Conservation (phyloP, 495 filamentous ascomycete genomes). For the Aspergillus avenaceus region DNA sequence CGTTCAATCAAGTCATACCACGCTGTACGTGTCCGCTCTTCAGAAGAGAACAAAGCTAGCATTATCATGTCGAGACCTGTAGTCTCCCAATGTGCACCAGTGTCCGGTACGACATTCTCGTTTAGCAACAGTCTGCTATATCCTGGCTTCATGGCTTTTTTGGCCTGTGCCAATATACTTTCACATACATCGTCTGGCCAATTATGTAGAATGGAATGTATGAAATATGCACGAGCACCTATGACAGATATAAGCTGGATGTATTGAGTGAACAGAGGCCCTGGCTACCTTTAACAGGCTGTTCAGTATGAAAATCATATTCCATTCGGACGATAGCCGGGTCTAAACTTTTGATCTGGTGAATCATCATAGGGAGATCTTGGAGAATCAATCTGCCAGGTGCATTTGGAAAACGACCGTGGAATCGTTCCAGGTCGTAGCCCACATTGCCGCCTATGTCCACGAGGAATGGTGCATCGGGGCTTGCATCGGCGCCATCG, state of each 20-base stretch:
- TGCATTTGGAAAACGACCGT: constrained; percentile 17
- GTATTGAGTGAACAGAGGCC: too few relatives aligned
- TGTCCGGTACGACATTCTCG: constrained; percentile 47
- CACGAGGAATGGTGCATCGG: constrained; percentile 41
- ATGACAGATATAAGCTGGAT: too few relatives aligned
- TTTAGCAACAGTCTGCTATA: constrained; percentile 50
- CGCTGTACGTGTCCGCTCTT: constrained; percentile 33
- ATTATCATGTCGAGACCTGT: constrained; percentile 47
- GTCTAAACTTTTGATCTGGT: constrained; percentile 16
- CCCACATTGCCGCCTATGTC: constrained; percentile 51
- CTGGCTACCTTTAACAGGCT: constrained; percentile 44
- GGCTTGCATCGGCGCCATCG: constrained; percentile 8
- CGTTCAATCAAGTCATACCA: constrained; percentile 29
- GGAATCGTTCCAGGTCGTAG: constrained; percentile 43
- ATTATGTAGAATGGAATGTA: constrained; percentile 48
- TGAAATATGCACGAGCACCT: constrained; percentile 32
- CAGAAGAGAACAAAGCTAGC: constrained; percentile 29
- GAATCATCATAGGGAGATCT: constrained; percentile 41
- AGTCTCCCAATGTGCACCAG: constrained; percentile 17
- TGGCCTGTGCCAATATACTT: constrained; percentile 40
- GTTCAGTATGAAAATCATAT: constrained; percentile 47
- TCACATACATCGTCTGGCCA: constrained; percentile 42
- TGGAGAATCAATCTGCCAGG: constrained; percentile 46
- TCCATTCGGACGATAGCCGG: constrained; percentile 13
- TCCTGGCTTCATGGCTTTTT: constrained; percentile 44